A percentile compares a stretch with the other conserved stretches of the same genome.
phyloP scores from a whole-genome alignment of 305 asterid genomes.

The Striga hermonthica region DNA sequence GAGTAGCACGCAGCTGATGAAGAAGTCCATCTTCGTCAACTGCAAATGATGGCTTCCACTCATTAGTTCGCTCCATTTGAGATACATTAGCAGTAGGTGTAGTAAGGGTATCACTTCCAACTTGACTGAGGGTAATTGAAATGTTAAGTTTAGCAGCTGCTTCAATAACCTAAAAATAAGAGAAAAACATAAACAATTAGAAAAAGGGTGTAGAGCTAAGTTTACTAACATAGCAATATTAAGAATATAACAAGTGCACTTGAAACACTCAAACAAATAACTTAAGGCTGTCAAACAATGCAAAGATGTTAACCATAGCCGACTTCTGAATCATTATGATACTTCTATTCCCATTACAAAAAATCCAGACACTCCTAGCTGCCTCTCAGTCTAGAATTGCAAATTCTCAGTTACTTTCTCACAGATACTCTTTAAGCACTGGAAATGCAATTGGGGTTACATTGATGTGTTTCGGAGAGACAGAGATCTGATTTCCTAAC shows the following conservation, averaged over 20 bases:
- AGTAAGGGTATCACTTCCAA: conserved; percentile 69
- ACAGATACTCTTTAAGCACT: background rate
- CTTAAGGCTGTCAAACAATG: background rate
- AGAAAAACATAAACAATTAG: conserved; percentile 21
- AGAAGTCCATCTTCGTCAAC: conserved; percentile 87
- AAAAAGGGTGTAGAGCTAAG: conserved; percentile 12
- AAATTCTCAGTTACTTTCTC: background rate
- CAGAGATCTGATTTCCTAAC: background rate
- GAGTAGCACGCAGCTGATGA: conserved; percentile 72
- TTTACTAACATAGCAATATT: conserved; percentile 20
- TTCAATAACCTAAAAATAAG: conserved; percentile 62
- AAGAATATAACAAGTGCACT: conserved; percentile 13
- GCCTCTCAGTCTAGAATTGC: background rate
- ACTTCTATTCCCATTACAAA: no score
- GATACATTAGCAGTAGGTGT: conserved; percentile 47
- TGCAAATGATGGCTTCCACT: conserved; percentile 83
- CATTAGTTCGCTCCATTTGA: conserved; percentile 56
- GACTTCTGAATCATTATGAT: conserved; percentile 6
- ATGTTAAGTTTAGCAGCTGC: conserved; percentile 72
- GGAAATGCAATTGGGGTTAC: background rate
- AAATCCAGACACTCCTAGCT: background rate
- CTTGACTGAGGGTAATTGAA: conserved; percentile 62
- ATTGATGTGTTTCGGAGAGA: conserved; percentile 11
- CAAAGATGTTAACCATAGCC: conserved; percentile 7
- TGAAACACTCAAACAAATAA: conserved; percentile 22